A percentile compares a stretch with the other conserved stretches of the same genome.
Conservation (phyloP, 306 rosid genomes). For the Echinosophora koreensis region DNA sequence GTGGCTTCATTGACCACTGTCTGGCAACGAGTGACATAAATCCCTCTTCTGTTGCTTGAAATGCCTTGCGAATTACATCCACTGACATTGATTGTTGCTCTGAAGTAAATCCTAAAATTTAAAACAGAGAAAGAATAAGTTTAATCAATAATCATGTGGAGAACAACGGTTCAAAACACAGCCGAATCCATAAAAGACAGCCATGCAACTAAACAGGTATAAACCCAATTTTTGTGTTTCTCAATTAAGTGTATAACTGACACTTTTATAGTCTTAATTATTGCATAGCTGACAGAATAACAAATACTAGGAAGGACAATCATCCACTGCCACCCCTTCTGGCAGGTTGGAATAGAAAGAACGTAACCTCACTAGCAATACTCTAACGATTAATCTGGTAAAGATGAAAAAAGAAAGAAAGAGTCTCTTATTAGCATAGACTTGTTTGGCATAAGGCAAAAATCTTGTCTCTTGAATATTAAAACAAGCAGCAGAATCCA, state of each 20-base stretch:
- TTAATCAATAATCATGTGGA: neutral
- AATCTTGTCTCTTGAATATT: neutral
- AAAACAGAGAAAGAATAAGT: constrained; percentile 30
- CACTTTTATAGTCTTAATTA: constrained; percentile 6
- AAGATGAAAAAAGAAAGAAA: constrained; percentile 21
- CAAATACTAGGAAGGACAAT: neutral
- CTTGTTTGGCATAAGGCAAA: neutral
- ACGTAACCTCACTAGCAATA: constrained; percentile 11
- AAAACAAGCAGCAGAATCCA: constrained; percentile 21
- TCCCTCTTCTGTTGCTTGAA: constrained; percentile 93
- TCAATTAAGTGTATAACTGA: neutral
- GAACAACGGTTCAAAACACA: constrained; percentile 25
- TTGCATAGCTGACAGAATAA: constrained; percentile 6
- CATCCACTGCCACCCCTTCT: constrained; percentile 10
- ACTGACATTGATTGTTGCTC: constrained; percentile 84
- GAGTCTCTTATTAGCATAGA: neutral
- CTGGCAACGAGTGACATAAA: constrained; percentile 73
- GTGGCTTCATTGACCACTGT: constrained; percentile 76
- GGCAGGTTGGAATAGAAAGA: neutral
- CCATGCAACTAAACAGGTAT: neutral
- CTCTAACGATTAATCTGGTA: constrained; percentile 10
- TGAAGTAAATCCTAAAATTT: constrained; percentile 70
- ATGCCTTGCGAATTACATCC: constrained; percentile 87
- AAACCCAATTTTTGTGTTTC: constrained; percentile 18
- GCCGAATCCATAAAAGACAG: constrained; percentile 24